These are phyloP conservation scores for Vanilla planifolia DNA, from an alignment of 106 monocot species.

Conservation along the genomic window DNA sequence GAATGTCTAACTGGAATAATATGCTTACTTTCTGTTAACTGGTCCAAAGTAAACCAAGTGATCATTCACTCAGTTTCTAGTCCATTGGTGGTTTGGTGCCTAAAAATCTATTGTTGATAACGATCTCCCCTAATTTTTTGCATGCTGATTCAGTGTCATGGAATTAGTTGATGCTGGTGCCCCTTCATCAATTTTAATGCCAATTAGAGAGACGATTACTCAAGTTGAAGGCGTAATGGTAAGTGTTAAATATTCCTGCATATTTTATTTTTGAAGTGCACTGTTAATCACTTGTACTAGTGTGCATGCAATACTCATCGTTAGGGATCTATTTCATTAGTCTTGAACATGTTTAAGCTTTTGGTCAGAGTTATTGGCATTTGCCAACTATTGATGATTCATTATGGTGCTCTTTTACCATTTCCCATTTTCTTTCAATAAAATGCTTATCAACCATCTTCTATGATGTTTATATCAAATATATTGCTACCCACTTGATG, in stretches of 20 bases:
- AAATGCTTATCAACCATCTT: no score
- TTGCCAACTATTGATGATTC: not conserved
- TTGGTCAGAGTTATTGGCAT: not conserved
- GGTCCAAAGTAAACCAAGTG: no score
- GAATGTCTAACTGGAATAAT: no score
- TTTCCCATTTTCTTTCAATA: not conserved
- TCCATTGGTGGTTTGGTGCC: no score
- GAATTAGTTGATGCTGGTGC: slow-evolving; percentile 92
- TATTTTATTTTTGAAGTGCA: slow-evolving; percentile 1
- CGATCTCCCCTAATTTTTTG: not conserved
- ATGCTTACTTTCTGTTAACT: no score
- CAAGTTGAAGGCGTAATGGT: slow-evolving; percentile 88
- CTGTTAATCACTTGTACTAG: not conserved
- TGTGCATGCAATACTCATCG: not conserved
- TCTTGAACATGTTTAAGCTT: not conserved
- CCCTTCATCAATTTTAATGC: slow-evolving; percentile 38
- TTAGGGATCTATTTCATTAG: not conserved
- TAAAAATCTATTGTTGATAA: no score
- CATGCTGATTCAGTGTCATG: slow-evolving; percentile 40
- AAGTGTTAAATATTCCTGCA: slow-evolving; percentile 8
- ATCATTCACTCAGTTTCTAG: no score
- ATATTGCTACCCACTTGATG: no score
- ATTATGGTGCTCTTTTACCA: not conserved
- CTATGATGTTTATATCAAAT: no score
- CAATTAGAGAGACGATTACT: slow-evolving; percentile 66